phyloP scores from a whole-genome alignment of 306 rosid genomes.

The Castanopsis chinensis region DNA sequence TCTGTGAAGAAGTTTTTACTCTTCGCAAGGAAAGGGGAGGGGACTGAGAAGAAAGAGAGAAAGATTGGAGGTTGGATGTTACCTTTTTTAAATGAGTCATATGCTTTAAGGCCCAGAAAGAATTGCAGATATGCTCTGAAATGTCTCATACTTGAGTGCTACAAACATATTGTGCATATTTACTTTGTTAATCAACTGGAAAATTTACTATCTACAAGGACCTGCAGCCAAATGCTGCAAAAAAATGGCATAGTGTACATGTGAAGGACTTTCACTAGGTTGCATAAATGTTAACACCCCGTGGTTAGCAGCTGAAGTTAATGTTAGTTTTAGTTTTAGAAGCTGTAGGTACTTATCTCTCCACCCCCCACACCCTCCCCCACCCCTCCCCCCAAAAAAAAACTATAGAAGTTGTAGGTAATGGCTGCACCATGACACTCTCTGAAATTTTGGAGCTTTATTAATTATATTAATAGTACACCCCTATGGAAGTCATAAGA shows the following conservation, averaged over 20 bases:
- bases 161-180: no score
- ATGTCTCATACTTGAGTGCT: no score
- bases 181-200: background rate
- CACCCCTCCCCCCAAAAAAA: no score
- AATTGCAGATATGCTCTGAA: no score
- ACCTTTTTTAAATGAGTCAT: no score
- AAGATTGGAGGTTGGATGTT: no score
- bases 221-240: background rate
- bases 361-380: no score
- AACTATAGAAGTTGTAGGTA: background rate
- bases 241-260: background rate
- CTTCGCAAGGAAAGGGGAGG: background rate
- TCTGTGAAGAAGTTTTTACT: background rate
- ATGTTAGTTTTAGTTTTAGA: conserved; percentile 5
- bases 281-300: background rate
- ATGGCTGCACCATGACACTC: no score
- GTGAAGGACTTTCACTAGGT: background rate
- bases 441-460: background rate
- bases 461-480: background rate
- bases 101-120: no score
- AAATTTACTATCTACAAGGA: background rate
- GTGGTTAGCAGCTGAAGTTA: conserved; percentile 4
- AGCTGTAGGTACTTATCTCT: background rate
- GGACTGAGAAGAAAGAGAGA: no score
- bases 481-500: background rate